Conservation (phyloP, 495 filamentous ascomycete species). For the Cercophora scortea region DNA sequence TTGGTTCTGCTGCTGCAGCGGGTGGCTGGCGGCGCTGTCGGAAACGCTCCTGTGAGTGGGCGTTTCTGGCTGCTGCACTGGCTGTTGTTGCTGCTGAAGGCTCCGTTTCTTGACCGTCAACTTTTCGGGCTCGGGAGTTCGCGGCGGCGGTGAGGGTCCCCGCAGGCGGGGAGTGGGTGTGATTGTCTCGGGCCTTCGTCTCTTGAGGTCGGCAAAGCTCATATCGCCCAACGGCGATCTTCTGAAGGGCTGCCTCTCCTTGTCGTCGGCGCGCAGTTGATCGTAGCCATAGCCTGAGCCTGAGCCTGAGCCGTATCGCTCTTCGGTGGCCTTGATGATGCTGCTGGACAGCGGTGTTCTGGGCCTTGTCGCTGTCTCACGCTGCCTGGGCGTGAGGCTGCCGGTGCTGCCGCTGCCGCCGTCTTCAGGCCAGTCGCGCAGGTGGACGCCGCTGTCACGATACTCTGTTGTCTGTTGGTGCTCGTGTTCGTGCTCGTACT, state of each 20-base stretch:
- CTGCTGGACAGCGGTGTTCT: conserved; percentile 30
- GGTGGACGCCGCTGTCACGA: conserved; percentile 47
- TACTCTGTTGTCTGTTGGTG: conserved; percentile 4
- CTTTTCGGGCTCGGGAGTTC: conserved; percentile 29
- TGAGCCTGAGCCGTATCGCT: background rate
- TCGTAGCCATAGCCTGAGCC: conserved; percentile 1
- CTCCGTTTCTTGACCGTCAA: conserved; percentile 14
- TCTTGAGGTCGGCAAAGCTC: background rate
- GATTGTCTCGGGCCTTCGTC: conserved; percentile 9
- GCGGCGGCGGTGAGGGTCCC: conserved; percentile 22
- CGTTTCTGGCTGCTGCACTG: background rate
- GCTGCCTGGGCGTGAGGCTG: conserved; percentile 5
- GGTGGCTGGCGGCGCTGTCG: conserved; percentile 3
- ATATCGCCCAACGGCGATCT: conserved; percentile 11
- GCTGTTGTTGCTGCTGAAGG: conserved; percentile 7
- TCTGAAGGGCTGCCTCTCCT: conserved; percentile 4
- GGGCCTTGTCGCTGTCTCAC: conserved; percentile 1
- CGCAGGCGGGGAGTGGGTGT: conserved; percentile 11
- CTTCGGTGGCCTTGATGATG: conserved; percentile 19
- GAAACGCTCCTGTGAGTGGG: conserved; percentile 1
- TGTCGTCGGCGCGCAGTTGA: conserved; percentile 8
- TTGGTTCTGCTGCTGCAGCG: conserved; percentile 9
- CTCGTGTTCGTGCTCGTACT: conserved; percentile 17
- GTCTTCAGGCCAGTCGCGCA: conserved; percentile 28
- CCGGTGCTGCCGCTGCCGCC: conserved; percentile 5